These are phyloP conservation scores for Petrea volubilis DNA, from an alignment of 257 asterid genomes.

Conservation along the genomic window DNA sequence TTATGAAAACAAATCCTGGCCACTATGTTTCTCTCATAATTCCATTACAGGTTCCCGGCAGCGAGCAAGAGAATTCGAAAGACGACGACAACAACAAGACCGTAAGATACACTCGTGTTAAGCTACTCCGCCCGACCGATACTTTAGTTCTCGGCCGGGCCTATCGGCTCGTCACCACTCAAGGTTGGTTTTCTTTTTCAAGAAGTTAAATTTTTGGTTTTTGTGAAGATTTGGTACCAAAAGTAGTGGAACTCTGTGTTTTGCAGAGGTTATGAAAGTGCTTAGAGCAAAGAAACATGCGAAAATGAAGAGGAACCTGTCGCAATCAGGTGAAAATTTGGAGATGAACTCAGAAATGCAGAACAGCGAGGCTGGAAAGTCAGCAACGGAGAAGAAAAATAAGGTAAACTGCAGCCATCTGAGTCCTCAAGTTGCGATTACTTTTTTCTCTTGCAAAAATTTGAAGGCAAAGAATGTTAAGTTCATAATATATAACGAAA, in stretches of 20 bases:
- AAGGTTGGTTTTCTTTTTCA: slow-evolving; percentile 39
- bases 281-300: slow-evolving; percentile 77
- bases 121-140: slow-evolving; percentile 66
- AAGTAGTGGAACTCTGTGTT: neutral
- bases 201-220: neutral
- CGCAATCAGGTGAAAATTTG: slow-evolving; percentile 39
- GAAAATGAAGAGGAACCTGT: slow-evolving; percentile 52
- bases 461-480: slow-evolving; percentile 2
- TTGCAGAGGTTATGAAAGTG: slow-evolving; percentile 87
- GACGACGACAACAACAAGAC: slow-evolving; percentile 39
- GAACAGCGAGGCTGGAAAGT: slow-evolving; percentile 25
- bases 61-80: slow-evolving; percentile 25
- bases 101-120: slow-evolving; percentile 53
- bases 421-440: neutral
- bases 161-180: slow-evolving; percentile 65
- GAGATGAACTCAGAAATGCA: slow-evolving; percentile 33
- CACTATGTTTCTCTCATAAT: slow-evolving; percentile 65
- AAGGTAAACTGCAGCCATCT: slow-evolving; percentile 32
- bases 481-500: neutral
- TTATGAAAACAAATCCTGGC: slow-evolving; percentile 67
- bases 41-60: slow-evolving; percentile 34
- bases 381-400: slow-evolving; percentile 22
- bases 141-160: slow-evolving; percentile 61
- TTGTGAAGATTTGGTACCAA: neutral
- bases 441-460: slow-evolving; percentile 22